Conservation (phyloP, 495 filamentous ascomycete genomes). For the Tuber brumale region DNA sequence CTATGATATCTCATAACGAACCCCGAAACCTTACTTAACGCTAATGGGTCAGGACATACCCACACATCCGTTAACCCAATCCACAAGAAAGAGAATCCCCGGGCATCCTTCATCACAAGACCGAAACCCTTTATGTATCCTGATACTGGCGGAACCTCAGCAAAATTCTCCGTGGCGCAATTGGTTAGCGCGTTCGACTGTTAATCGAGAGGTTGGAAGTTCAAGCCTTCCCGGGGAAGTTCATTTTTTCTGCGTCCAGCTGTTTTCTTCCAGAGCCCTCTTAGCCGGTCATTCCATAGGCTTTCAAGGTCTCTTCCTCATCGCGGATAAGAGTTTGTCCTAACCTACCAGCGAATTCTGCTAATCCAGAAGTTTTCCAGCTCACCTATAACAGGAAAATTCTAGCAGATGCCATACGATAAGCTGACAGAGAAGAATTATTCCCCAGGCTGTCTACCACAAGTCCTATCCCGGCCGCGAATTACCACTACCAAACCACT, state of each 20-base stretch:
- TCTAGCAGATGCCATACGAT: neutral
- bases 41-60: neutral
- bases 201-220: constrained; percentile 51
- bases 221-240: constrained; percentile 46
- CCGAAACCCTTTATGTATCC: neutral
- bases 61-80: neutral
- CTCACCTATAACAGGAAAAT: neutral
- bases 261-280: neutral
- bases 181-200: constrained; percentile 51
- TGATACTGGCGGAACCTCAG: neutral
- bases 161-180: constrained; percentile 46
- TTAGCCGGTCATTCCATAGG: neutral
- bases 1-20: neutral
- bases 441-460: neutral
- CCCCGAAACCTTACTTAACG: neutral
- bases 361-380: neutral
- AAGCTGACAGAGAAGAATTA: neutral
- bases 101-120: neutral
- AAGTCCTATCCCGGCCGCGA: neutral
- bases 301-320: neutral
- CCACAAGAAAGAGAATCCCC: neutral
- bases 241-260: neutral
- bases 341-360: neutral
- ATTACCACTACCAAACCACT: neutral
- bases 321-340: neutral